Percentiles rank a stretch among this genome's conserved stretches.
Conservation (phyloP, 371 early-diverging fungal genomes). For the Mucor mucedo region DNA sequence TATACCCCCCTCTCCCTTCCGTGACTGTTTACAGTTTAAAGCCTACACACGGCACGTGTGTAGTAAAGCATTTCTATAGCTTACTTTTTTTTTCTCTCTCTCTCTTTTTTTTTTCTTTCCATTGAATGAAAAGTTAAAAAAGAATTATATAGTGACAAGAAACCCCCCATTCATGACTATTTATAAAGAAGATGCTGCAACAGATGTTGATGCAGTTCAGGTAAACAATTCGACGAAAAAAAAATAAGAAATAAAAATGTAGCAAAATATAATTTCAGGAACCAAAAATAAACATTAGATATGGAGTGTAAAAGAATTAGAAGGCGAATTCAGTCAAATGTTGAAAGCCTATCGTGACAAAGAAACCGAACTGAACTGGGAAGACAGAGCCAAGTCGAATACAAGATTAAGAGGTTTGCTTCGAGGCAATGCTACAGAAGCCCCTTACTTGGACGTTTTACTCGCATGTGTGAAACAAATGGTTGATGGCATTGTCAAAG, state of each 20-base stretch:
- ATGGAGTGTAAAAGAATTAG: conserved; percentile 35
- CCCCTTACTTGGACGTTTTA: conserved; percentile 41
- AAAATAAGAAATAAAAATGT: neutral
- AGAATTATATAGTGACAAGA: neutral
- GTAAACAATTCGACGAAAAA: conserved; percentile 13
- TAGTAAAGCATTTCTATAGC: neutral
- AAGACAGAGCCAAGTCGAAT: conserved; percentile 34
- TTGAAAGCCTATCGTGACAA: conserved; percentile 32
- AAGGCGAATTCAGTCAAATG: conserved; percentile 27
- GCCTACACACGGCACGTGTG: no score
- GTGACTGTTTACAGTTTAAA: no score
- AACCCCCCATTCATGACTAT: conserved; percentile 20
- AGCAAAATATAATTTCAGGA: conserved; percentile 10
- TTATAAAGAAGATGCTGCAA: conserved; percentile 24
- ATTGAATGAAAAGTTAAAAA: conserved; percentile 1
- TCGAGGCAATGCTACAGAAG: conserved; percentile 47
- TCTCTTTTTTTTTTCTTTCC: conserved; percentile 5
- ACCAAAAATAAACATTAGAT: conserved; percentile 14
- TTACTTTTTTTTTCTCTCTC: conserved; percentile 8
- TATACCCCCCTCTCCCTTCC: no score
- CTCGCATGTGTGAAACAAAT: conserved; percentile 38
- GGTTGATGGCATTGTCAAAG: conserved; percentile 55
- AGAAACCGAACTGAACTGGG: conserved; percentile 48
- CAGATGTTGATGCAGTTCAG: conserved; percentile 34
- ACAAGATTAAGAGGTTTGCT: conserved; percentile 36